These are phyloP conservation scores for Schizosaccharomyces lindneri DNA, from an alignment of 805 yeast species.

Conservation along the genomic window DNA sequence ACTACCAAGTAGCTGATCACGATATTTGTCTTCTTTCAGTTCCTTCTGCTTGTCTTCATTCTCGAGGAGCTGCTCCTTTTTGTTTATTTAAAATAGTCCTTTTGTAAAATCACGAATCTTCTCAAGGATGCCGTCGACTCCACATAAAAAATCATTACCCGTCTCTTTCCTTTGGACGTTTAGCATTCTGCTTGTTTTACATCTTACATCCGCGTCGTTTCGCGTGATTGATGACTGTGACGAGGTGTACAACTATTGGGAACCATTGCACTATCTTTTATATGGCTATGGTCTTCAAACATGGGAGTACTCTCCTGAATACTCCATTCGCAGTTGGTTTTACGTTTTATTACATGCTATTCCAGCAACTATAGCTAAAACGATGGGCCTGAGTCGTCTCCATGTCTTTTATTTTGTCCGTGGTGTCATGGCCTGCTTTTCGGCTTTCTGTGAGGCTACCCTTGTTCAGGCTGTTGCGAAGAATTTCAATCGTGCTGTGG, in stretches of 20 bases:
- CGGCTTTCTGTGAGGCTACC: conserved; percentile 27
- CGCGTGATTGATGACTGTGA: conserved; percentile 78
- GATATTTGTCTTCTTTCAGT: too few relatives aligned
- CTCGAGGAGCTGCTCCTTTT: too few relatives aligned
- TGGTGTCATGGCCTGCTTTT: conserved; percentile 17
- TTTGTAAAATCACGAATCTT: too few relatives aligned
- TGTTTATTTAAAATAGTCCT: too few relatives aligned
- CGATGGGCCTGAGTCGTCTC: neutral
- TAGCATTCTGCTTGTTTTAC: conserved; percentile 9
- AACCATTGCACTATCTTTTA: conserved; percentile 54
- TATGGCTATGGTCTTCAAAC: conserved; percentile 81
- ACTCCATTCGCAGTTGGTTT: conserved; percentile 68
- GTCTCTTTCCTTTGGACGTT: conserved; percentile 5
- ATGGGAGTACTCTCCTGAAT: conserved; percentile 87
- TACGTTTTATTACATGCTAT: conserved; percentile 29
- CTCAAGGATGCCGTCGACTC: neutral
- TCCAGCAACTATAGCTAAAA: conserved; percentile 2
- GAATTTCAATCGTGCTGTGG: conserved; percentile 18
- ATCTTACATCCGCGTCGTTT: conserved; percentile 20
- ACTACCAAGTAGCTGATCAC: too few relatives aligned
- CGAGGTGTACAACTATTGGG: conserved; percentile 83
- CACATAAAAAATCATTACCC: neutral
- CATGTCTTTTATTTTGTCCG: conserved; percentile 16
- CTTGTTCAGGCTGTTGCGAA: conserved; percentile 21
- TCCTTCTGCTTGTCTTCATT: too few relatives aligned